A percentile compares a stretch with the other conserved stretches of the same genome.
These are phyloP conservation scores for Fusarium palustre DNA, from an alignment of 2,329 filamentous ascomycete species.

Conservation along the genomic window DNA sequence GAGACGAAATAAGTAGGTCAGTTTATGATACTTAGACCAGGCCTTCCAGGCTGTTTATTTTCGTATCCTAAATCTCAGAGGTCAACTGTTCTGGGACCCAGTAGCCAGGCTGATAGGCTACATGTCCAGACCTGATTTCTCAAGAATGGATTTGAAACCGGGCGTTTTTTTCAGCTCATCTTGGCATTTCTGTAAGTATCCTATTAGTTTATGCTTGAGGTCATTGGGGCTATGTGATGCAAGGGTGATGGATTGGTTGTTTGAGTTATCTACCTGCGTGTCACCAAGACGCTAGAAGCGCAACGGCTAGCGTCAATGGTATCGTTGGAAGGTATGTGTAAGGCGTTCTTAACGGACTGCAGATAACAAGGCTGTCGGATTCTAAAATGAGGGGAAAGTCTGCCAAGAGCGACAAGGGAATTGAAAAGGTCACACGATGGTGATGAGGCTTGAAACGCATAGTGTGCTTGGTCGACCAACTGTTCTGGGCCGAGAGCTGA, in stretches of 20 bases:
- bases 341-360: conserved; percentile 39
- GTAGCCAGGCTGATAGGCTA: no score
- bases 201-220: conserved; percentile 6
- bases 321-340: conserved; percentile 24
- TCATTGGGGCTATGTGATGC: conserved; percentile 41
- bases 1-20: no score
- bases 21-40: no score
- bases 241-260: conserved; percentile 35
- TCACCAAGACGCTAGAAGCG: conserved; percentile 33
- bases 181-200: conserved; percentile 25
- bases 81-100: no score
- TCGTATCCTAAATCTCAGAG: no score
- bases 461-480: conserved; percentile 11
- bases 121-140: conserved; percentile 15
- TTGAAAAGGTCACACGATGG: conserved; percentile 35
- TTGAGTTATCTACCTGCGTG: background rate
- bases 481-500: conserved; percentile 27
- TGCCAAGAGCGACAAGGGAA: conserved; percentile 19
- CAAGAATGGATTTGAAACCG: conserved; percentile 2
- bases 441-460: conserved; percentile 22
- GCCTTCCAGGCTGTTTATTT: no score
- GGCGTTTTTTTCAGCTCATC: conserved; percentile 40
- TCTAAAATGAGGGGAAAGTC: conserved; percentile 26
- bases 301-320: conserved; percentile 18
- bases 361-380: conserved; percentile 30